These are phyloP conservation scores for Cercis canadensis DNA, from an alignment of 306 rosid species.

Conservation along the genomic window DNA sequence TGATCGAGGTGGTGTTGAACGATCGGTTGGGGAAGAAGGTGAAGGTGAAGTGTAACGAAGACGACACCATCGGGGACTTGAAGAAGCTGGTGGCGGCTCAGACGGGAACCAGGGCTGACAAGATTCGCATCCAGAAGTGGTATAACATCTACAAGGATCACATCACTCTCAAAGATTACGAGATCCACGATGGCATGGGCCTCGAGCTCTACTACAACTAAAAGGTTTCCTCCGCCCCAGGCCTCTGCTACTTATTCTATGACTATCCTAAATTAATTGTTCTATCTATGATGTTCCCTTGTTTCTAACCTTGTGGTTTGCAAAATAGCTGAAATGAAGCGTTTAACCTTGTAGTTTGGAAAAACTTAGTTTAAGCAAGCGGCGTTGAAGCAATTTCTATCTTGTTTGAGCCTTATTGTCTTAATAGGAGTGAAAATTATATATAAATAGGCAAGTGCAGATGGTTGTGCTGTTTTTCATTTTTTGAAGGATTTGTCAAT, in stretches of 20 bases:
- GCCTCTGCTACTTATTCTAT: no score
- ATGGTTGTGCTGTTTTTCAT: no score
- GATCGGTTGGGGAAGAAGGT: conserved; percentile 72
- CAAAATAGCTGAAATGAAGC: no score
- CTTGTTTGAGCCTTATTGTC: no score
- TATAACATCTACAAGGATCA: conserved; percentile 71
- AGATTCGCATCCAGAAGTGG: conserved; percentile 71
- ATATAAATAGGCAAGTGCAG: no score
- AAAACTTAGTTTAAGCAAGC: no score
- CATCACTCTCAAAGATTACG: conserved; percentile 73
- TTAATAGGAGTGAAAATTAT: no score
- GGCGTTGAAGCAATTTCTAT: no score
- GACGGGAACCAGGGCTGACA: conserved; percentile 71
- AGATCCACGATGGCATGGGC: conserved; percentile 80
- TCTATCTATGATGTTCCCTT: neutral
- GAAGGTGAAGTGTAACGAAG: conserved; percentile 69
- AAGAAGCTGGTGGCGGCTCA: conserved; percentile 84
- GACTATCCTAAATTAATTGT: neutral
- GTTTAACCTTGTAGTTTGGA: no score
- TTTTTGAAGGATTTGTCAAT: no score
- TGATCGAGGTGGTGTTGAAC: conserved; percentile 73
- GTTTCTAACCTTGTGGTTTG: no score
- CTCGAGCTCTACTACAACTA: conserved; percentile 76
- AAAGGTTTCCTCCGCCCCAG: no score
- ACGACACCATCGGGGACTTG: conserved; percentile 71